Conservation (phyloP, 805 yeast species). For the Helenozyma rhizophorensis region DNA sequence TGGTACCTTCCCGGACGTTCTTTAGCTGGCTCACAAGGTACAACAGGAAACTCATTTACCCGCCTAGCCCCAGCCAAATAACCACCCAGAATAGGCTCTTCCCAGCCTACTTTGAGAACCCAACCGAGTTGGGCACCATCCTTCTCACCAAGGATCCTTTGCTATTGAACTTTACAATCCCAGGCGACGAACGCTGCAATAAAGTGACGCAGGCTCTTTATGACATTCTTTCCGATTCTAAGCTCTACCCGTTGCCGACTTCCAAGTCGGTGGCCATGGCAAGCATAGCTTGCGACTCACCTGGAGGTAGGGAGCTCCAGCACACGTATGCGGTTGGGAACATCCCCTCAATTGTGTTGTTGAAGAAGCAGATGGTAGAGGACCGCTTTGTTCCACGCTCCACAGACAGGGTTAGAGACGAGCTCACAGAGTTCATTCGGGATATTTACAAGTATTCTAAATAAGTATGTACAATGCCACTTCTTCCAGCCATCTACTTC, state of each 20-base stretch:
- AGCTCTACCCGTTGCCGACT: conserved; percentile 25
- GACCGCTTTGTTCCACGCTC: conserved; percentile 24
- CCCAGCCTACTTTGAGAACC: conserved; percentile 44
- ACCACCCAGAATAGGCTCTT: conserved; percentile 38
- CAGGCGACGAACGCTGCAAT: conserved; percentile 61
- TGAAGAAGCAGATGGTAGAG: conserved; percentile 58
- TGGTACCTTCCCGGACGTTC: conserved; percentile 8
- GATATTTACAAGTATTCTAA: conserved; percentile 13
- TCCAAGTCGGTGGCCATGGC: conserved; percentile 54
- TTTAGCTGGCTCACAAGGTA: conserved; percentile 15
- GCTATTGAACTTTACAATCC: conserved; percentile 64
- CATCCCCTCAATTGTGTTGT: conserved; percentile 65
- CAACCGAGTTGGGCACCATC: conserved; percentile 55
- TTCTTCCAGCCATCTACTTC: conserved; percentile 21
- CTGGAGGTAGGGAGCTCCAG: conserved; percentile 56
- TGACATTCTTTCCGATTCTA: conserved; percentile 23
- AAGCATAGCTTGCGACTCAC: conserved; percentile 67
- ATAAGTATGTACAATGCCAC: conserved; percentile 1
- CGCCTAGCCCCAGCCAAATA: conserved; percentile 33
- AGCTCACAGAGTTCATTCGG: conserved; percentile 29
- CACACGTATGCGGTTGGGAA: conserved; percentile 50
- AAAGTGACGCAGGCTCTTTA: conserved; percentile 59
- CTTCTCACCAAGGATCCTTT: conserved; percentile 56
- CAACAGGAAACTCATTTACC: conserved; percentile 30
- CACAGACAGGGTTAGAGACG: conserved; percentile 22